Conservation (phyloP, 2,329 filamentous ascomycete genomes). For the Pezicula neosporulosa region DNA sequence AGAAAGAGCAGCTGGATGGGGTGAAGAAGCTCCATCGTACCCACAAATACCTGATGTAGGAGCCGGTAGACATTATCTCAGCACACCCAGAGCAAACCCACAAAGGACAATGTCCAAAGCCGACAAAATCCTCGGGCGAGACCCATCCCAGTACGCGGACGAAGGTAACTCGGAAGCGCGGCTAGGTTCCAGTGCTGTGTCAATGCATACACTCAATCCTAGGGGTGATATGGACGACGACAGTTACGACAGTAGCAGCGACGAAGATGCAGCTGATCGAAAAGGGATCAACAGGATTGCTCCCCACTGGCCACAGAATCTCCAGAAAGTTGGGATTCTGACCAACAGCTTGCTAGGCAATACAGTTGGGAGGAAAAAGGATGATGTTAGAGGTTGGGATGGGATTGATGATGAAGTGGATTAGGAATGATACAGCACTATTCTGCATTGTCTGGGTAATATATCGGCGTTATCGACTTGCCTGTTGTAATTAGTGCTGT, state of each 20-base stretch:
- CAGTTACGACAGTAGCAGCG: constrained; percentile 26
- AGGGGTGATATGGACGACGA: constrained; percentile 17
- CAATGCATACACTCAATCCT: constrained; percentile 24
- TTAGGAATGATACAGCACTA: constrained; percentile 4
- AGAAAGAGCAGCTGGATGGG: constrained; percentile 68
- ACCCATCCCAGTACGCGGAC: constrained; percentile 24
- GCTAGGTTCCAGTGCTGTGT: constrained; percentile 14
- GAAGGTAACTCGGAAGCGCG: constrained; percentile 5
- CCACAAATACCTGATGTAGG: constrained; percentile 12
- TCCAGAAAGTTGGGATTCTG: constrained; percentile 23
- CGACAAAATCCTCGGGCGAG: constrained; percentile 30
- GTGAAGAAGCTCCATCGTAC: constrained; percentile 27
- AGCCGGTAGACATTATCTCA: constrained; percentile 26
- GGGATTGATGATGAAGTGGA: constrained; percentile 25
- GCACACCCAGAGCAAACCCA: constrained; percentile 12
- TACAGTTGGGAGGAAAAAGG: constrained; percentile 25
- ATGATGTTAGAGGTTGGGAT: constrained; percentile 23
- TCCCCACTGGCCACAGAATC: constrained; percentile 18
- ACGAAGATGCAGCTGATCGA: constrained; percentile 23
- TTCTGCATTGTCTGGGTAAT: background rate
- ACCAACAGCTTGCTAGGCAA: constrained; percentile 29
- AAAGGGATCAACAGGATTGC: constrained; percentile 18
- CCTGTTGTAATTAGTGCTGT: too few relatives aligned
- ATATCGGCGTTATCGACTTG: background rate
- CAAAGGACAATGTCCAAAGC: constrained; percentile 26